Conservation (phyloP, 768 basidiomycete species). For the Rhodotorula graminis region DNA sequence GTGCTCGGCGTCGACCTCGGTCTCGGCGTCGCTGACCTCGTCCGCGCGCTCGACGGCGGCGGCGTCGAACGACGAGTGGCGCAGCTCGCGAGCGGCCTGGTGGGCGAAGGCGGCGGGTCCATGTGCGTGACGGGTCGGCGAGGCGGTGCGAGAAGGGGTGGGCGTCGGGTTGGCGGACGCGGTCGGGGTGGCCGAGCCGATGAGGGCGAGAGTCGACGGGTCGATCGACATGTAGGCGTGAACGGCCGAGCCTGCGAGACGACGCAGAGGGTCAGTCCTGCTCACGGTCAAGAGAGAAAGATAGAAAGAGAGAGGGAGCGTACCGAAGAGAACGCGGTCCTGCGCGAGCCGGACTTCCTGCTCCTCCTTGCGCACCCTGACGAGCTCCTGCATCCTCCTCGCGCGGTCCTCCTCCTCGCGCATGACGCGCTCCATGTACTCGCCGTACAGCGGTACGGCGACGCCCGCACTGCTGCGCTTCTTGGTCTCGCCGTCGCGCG, state of each 20-base stretch:
- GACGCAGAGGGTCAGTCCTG: neutral
- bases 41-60: neutral
- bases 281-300: neutral
- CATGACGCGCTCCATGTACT: neutral
- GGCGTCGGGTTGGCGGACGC: neutral
- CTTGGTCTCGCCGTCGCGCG: neutral
- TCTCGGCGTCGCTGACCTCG: neutral
- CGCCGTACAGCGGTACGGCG: neutral
- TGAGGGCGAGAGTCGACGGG: neutral
- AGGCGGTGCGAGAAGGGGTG: neutral
- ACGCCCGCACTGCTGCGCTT: neutral
- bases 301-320: neutral
- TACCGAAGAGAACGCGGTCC: neutral
- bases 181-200: neutral
- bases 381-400: neutral
- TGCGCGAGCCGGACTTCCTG: neutral
- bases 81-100: neutral
- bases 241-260: neutral
- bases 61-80: neutral
- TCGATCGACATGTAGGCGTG: conserved; percentile 4
- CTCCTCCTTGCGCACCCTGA: neutral
- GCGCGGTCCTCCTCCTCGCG: conserved; percentile 4
- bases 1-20: neutral
- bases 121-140: neutral
- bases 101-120: neutral